Percentiles rank a stretch among this genome's conserved stretches.
phyloP scores from a whole-genome alignment of 192 early-diverging fungal genomes.

The Geosiphon pyriformis region DNA sequence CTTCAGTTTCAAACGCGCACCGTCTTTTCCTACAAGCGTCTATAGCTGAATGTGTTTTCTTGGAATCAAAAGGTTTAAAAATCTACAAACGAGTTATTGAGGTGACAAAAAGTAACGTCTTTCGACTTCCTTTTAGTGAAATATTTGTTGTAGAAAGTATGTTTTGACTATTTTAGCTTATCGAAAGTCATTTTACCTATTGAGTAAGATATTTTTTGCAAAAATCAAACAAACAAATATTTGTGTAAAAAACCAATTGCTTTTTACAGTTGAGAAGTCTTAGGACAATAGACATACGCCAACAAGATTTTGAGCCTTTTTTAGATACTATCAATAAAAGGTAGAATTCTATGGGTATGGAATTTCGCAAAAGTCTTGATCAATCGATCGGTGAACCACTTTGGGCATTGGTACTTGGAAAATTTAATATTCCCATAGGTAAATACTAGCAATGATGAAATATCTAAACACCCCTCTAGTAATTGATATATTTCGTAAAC shows the following conservation, averaged over 20 bases:
- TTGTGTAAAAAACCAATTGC: no score
- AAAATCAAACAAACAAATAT: not conserved
- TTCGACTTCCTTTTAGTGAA: not conserved
- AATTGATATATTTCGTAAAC: conserved; percentile 58
- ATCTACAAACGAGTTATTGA: conserved; percentile 37
- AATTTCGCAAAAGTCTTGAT: conserved; percentile 39
- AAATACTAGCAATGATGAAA: conserved; percentile 58
- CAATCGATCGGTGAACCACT: conserved; percentile 34
- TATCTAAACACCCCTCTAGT: conserved; percentile 49
- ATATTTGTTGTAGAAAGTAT: no score
- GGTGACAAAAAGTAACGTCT: conserved; percentile 35
- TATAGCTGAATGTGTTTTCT: conserved; percentile 41
- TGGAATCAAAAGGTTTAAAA: conserved; percentile 30
- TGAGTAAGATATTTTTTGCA: not conserved
- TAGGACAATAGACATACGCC: no score
- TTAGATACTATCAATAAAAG: conserved; percentile 38
- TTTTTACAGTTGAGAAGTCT: no score
- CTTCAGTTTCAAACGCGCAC: no score
- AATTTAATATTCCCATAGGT: conserved; percentile 34
- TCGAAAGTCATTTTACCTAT: no score
- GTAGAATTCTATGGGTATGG: conserved; percentile 41
- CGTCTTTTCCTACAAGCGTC: conserved; percentile 50
- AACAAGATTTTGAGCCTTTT: no score
- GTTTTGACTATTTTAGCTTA: no score
- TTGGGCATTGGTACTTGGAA: conserved; percentile 36